Conservation (phyloP, 23 red algal species). For the Gracilariopsis chorda region DNA sequence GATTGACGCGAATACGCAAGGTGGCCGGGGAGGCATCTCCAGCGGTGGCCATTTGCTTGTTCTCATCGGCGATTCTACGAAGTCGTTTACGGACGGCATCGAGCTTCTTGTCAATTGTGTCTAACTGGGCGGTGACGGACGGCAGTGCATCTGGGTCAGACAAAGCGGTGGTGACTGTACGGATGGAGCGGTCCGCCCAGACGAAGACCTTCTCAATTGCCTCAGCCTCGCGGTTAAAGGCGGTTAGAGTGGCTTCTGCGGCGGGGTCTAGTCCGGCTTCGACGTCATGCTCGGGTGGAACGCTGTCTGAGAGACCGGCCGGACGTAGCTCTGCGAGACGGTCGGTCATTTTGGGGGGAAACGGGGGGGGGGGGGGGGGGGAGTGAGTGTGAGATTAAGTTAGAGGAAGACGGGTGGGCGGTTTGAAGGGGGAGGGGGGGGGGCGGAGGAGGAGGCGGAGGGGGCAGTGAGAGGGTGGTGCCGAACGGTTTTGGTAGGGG, state of each 20-base stretch:
- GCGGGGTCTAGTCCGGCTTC: slow-evolving; percentile 21
- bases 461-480: neutral
- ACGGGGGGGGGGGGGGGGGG: neutral
- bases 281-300: slow-evolving; percentile 20
- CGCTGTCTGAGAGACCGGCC: neutral
- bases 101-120: slow-evolving; percentile 50
- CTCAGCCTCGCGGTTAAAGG: slow-evolving; percentile 61
- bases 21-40: neutral
- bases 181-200: slow-evolving; percentile 45
- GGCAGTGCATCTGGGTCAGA: slow-evolving; percentile 17
- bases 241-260: neutral
- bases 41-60: slow-evolving; percentile 9
- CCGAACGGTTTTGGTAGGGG: neutral
- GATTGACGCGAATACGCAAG: slow-evolving; percentile 34
- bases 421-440: neutral
- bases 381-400: neutral
- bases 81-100: slow-evolving; percentile 70
- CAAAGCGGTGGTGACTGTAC: neutral
- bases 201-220: slow-evolving; percentile 67
- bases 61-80: slow-evolving; percentile 70
- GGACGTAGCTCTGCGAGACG: slow-evolving; percentile 43
- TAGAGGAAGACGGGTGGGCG: neutral
- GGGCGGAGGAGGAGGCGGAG: neutral
- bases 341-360: slow-evolving; percentile 11
- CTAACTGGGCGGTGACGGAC: slow-evolving; percentile 16